Evolutionary conservation across 345 rosid genomes (phyloP), one percentile per base, ranked within the genome.

Genomic region (Orychophragmus violaceus): DNA sequence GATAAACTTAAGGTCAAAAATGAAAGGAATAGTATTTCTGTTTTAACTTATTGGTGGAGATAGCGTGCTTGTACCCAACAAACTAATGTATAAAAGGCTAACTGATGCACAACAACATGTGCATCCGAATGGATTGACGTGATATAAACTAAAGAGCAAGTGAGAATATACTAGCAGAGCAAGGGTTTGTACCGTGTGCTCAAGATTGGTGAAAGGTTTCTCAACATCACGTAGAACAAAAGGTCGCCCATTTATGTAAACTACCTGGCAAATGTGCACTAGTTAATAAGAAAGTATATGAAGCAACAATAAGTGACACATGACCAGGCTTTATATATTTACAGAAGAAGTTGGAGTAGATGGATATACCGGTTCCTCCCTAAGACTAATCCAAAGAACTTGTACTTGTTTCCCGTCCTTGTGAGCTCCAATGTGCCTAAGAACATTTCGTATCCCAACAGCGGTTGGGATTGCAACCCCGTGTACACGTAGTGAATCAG

Each of bases 201-300:
- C 98, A n/a, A 93, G 98, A 80, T 93, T 93, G 69, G 98, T 86
- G 78, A 88, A 87, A 35, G 98, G 98, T 71, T 90, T 90, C 81
- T 85, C 96, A 14, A 83, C 97, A 72, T 93, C 98, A 59, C 98
- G 94, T 81, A 93, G 79, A 66, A 93, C 98, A 85, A 93, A 93
- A 48, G 98, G 98, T 5, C 96, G 86, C 9, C 98, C 97, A 32
- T 93, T 93, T 18, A 90, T 83, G 71, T 93, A 90, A 16, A 93
- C 89, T 61, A 93, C 88, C 98, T 93, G 83, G 6, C 62, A 78
- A 70, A 83, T 69, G 53, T n/a, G n/a, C n/a, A n/a, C 13, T 61
- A 37, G 61, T 45, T 44, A 56, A 51, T 53, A 62, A 52, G 42
- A 72, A n/a, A 61, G 29, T 3, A 24, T 18, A 8, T 0, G 36